phyloP scores from a whole-genome alignment of 441 rosid species.

The Erysimum pusillum region DNA sequence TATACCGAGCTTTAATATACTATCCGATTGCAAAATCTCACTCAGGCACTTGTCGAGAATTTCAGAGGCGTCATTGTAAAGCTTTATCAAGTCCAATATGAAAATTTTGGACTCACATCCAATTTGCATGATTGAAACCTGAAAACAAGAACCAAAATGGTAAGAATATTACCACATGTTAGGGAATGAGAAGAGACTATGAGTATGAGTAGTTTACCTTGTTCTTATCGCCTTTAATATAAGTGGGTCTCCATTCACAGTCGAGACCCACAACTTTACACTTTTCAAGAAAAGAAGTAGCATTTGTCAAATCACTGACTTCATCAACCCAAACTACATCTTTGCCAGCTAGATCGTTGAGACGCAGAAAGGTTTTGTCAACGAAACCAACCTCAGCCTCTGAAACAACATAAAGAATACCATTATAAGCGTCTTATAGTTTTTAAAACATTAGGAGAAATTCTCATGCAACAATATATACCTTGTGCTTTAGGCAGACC shows the following conservation, averaged over 20 bases:
- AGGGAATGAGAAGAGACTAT: constrained; percentile 34
- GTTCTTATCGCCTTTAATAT: constrained; percentile 73
- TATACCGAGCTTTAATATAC: constrained; percentile 88
- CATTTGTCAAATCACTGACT: constrained; percentile 60
- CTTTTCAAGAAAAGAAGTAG: constrained; percentile 66
- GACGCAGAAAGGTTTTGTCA: constrained; percentile 62
- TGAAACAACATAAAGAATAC: constrained; percentile 50
- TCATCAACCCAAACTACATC: constrained; percentile 82
- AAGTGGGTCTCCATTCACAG: constrained; percentile 98
- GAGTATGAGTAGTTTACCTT: constrained; percentile 66
- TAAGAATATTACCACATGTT: constrained; percentile 21
- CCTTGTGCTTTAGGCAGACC: constrained; percentile 76
- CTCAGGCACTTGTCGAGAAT: constrained; percentile 69
- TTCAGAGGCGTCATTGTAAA: constrained; percentile 70
- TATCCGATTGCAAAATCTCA: constrained; percentile 76
- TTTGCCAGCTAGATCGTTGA: constrained; percentile 70
- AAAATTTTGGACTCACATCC: constrained; percentile 76
- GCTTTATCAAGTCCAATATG: constrained; percentile 90
- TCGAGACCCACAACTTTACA: constrained; percentile 87
- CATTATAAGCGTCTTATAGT: constrained; percentile 38
- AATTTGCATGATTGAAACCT: constrained; percentile 98
- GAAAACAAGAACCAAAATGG: constrained; percentile 40
- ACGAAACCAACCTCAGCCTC: constrained; percentile 59
- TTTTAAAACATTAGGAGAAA: constrained; percentile 13
- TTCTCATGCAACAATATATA: constrained; percentile 46